A percentile compares a stretch with the other conserved stretches of the same genome.
Conservation (phyloP, 2,329 filamentous ascomycete genomes). For the Teratosphaeria zuluensis region DNA sequence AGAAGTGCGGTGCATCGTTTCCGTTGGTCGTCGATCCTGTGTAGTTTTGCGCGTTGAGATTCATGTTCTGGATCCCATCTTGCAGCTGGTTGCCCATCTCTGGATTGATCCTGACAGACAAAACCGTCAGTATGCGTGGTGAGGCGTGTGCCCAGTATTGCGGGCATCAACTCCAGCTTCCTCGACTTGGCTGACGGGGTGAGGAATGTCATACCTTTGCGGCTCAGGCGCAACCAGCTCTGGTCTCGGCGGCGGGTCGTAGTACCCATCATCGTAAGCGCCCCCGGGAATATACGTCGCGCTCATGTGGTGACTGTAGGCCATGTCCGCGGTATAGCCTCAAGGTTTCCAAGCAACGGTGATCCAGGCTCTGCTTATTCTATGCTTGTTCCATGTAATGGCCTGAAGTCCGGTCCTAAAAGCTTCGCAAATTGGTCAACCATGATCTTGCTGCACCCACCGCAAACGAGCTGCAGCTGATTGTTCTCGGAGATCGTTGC, state of each 20-base stretch:
- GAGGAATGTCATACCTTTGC: slow-evolving; percentile 47
- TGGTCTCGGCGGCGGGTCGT: slow-evolving; percentile 41
- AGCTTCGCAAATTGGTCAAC: not conserved
- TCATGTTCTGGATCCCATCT: slow-evolving; percentile 78
- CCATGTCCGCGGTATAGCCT: not conserved
- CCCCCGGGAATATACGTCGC: slow-evolving; percentile 61
- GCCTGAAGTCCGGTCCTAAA: not conserved
- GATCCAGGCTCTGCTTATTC: not conserved
- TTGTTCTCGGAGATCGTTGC: not conserved
- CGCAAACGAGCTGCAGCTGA: not conserved
- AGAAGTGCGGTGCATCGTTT: slow-evolving; percentile 64
- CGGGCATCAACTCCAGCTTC: not conserved
- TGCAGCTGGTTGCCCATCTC: slow-evolving; percentile 97
- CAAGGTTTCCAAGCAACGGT: not conserved
- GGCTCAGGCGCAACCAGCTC: slow-evolving; percentile 61
- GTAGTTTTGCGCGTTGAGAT: slow-evolving; percentile 23
- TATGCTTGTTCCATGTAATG: not conserved
- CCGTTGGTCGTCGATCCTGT: slow-evolving; percentile 20
- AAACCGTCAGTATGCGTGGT: not conserved
- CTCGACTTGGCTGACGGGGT: not conserved
- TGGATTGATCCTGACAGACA: slow-evolving; percentile 30
- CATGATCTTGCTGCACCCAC: not conserved
- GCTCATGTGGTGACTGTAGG: slow-evolving; percentile 27
- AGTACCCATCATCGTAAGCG: slow-evolving; percentile 59
- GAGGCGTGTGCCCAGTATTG: not conserved